phyloP scores from a whole-genome alignment of 2,329 filamentous ascomycete genomes.

The Paecilomyces fulvus region DNA sequence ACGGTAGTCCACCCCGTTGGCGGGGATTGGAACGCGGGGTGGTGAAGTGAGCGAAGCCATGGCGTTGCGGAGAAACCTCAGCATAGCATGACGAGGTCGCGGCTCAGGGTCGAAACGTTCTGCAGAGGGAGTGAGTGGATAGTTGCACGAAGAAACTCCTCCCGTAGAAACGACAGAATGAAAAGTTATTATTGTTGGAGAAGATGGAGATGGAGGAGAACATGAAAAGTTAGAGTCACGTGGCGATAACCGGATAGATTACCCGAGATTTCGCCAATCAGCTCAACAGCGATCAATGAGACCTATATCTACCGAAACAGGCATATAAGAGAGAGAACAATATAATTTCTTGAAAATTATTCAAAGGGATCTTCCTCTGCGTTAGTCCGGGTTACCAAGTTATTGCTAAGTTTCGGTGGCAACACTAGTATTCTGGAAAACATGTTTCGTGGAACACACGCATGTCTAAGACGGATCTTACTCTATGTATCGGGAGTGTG shows the following conservation, averaged over 20 bases:
- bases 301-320: too few species aligned
- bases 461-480: too few species aligned
- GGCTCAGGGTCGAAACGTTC: not conserved
- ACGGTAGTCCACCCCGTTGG: slow-evolving; percentile 84
- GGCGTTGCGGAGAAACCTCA: slow-evolving; percentile 38
- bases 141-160: not conserved
- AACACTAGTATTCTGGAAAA: too few species aligned
- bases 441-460: too few species aligned
- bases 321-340: too few species aligned
- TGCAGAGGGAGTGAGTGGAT: not conserved
- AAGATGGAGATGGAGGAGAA: slow-evolving; percentile 1
- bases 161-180: not conserved
- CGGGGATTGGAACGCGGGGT: slow-evolving; percentile 73
- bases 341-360: too few species aligned
- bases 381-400: too few species aligned
- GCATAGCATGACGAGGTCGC: slow-evolving; percentile 27
- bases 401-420: too few species aligned
- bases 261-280: not conserved
- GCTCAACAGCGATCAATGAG: too few species aligned
- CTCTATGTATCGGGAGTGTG: too few species aligned
- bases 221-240: slow-evolving; percentile 8
- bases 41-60: slow-evolving; percentile 44
- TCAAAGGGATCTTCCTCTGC: too few species aligned
- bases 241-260: slow-evolving; percentile 8
- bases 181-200: not conserved